Evolutionary conservation across 345 rosid genomes (phyloP), one percentile per base, ranked within the genome.

Genomic region (Limnanthes douglasii): DNA sequence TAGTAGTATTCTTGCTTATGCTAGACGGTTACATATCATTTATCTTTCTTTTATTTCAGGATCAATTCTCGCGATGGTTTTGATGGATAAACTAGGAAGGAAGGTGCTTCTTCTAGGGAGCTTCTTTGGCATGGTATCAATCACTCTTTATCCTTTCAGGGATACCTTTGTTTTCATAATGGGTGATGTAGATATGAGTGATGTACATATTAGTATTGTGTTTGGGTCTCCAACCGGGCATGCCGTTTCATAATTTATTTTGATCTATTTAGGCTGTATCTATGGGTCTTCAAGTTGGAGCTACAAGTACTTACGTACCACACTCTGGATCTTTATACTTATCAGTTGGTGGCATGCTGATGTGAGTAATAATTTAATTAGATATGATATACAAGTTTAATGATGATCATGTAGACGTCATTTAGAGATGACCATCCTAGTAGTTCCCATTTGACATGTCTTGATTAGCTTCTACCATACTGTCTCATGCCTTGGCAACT

Each of bases 31-130:
- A 11, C 18, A 4, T 24, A 8, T 6, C 0, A 15, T 18, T 46
- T 1, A 18, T 15, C 15, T 33, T 24, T 30, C 16, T 18, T 0
- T 2, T 13, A 24, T 31, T 25, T 21, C 62, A 90, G 98, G 95
- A 51, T 90, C 98, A 39, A 1, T 77, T 35, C 8, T 69, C 15
- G 98, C 98, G 2, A 90, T 90, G 98, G 30, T 56, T 59, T 64
- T 84, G 64, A 90, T 90, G 98, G 98, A 90, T 65, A 90, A 61
- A 61, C 56, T 84, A 36, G 93, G 93, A 61, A 70, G 93, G 66
- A 80, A 64, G 45, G 53, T 63, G 54, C 79, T 81, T 27, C 86
- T 81, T 10, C 62, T 70, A 8, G 68, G 84, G 94, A 81, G 94
- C 62, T 81, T 76, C 56, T 52, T 66, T 20, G 83, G 86, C 74